Percentiles rank a stretch among this genome's conserved stretches.
Evolutionary conservation across 768 basidiomycete species (phyloP).

Genomic region (Lactarius hengduanensis): DNA sequence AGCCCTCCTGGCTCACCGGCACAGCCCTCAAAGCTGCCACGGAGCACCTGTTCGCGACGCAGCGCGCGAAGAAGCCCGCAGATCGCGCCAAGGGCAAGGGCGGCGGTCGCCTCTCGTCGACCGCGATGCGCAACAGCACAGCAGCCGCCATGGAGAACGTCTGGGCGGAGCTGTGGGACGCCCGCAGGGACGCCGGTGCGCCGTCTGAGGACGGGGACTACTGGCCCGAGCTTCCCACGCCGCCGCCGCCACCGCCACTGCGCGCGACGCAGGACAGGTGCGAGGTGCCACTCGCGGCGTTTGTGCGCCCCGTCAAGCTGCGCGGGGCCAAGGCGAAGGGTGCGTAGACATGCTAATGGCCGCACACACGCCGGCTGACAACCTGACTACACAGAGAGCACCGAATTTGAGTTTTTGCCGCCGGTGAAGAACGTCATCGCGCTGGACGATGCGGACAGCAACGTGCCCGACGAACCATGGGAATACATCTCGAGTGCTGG

Average conservation of each 20-base stretch:
- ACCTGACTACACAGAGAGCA: constrained; percentile 36
- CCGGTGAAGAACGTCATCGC: constrained; percentile 54
- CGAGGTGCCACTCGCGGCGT: constrained; percentile 32
- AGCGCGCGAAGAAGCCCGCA: constrained; percentile 27
- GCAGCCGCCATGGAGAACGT: not conserved
- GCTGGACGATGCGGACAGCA: constrained; percentile 49
- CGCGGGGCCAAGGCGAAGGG: constrained; percentile 39
- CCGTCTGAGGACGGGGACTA: constrained; percentile 17
- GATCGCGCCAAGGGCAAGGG: constrained; percentile 28
- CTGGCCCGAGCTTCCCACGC: constrained; percentile 21
- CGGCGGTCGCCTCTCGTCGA: not conserved
- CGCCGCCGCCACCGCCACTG: not conserved
- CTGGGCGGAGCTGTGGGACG: constrained; percentile 23
- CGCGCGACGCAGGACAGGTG: constrained; percentile 20
- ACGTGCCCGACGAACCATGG: constrained; percentile 56
- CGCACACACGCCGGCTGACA: not conserved
- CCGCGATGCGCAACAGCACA: not conserved
- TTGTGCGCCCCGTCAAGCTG: constrained; percentile 31
- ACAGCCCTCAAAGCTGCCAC: constrained; percentile 19
- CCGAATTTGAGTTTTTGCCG: constrained; percentile 58
- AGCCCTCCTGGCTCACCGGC: constrained; percentile 18
- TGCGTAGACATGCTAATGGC: constrained; percentile 31
- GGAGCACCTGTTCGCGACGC: constrained; percentile 22
- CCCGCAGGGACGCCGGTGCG: not conserved
- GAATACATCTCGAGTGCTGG: constrained; percentile 49